Evolutionary conservation across 768 basidiomycete genomes (phyloP), one percentile per base, ranked within the genome.

Genomic region (Pleurotus pulmonarius): DNA sequence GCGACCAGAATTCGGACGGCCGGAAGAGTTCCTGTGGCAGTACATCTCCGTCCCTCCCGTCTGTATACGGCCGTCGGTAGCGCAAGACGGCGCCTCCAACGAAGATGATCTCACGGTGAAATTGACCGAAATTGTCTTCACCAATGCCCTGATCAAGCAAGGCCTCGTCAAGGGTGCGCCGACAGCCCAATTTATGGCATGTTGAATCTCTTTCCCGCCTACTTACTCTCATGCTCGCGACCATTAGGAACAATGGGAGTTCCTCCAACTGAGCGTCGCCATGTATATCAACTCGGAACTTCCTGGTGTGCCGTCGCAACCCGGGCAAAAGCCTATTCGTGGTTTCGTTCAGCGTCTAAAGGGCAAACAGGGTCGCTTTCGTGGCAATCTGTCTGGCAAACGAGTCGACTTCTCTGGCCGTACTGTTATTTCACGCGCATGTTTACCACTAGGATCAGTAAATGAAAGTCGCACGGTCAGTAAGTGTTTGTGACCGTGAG

Each of bases 91-190:
- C 4, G 96, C 96, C 39, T 97, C 94, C 22, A 99, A 97, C 63
- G 97, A 99, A 74, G 97, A 99, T 63, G 97, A 99, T 69, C 77
- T 99, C 29, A 98, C 97, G 0, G 94, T 96, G 59, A 99, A 98
- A 67, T 83, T 99, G 11, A 91, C 93, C 6, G 97, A 99, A 71
- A 98, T 99, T 49, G 92, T 96, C 3, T 93, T 94, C 65, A 90
- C 88, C 58, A 98, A 98, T 64, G 88, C 90, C 25, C 79, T 97
- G 25, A 93, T 99, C 64, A 92, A 92, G 68, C 87, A 92, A 62
- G 92, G 91, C 6, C 79, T 98, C 9, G 81, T 82, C 4, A 93
- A 92, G 71, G 97, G 97, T 46, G 83, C 88, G 3, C 90, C 91
- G 2, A 94, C 90, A 12, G 83, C 88, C 38, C 89, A 90, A 60